Evolutionary conservation across 345 rosid species (phyloP), one percentile per base, ranked within the genome.

Genomic region (Rhodamnia rubescens): DNA sequence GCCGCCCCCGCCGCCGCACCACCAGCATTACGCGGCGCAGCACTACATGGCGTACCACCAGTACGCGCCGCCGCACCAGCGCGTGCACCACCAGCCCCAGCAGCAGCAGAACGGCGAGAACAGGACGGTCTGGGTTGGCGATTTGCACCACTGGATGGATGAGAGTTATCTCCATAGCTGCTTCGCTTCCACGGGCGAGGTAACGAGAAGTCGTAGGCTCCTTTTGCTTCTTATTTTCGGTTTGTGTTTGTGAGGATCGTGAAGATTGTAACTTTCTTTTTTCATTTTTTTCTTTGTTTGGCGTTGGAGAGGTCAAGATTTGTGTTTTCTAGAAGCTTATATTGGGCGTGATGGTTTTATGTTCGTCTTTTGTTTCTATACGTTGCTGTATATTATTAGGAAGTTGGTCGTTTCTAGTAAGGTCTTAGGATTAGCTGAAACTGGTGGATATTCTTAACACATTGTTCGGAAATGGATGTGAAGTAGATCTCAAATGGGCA

Each of bases 101-200:
- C 86, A 86, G 22, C 85, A 90, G 24, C 90, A 87, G 86, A 91
- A 44, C 88, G 87, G 85, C 87, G 98, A 96, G 82, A 96, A 96
- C 86, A 94, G 92, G 87, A 92, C 98, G 11, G 81, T 97, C 55
- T 97, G 99, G 99, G 92, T 96, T 84, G 99, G 99, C 42, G 99
- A 97, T 91, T 94, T 97, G 91, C 94, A 93, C 89, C 98, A 92
- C 50, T 97, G 99, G 99, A 96, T 97, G 99, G 98, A 97, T 61
- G 99, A 97, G 91, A 93, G 47, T 84, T 96, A 97, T 85, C 94
- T 95, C 61, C 95, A 95, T 55, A 92, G 83, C 84, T 93, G 95
- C 86, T 97, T 97, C 59, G 95, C 85, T 89, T 90, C 94, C 69
- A 87, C 94, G 8, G 95, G 96, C 85, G 99, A 96, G 98, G 98